Evolutionary conservation across 2,329 filamentous ascomycete genomes (phyloP).

Genomic region (Mollisia scopiformis): DNA sequence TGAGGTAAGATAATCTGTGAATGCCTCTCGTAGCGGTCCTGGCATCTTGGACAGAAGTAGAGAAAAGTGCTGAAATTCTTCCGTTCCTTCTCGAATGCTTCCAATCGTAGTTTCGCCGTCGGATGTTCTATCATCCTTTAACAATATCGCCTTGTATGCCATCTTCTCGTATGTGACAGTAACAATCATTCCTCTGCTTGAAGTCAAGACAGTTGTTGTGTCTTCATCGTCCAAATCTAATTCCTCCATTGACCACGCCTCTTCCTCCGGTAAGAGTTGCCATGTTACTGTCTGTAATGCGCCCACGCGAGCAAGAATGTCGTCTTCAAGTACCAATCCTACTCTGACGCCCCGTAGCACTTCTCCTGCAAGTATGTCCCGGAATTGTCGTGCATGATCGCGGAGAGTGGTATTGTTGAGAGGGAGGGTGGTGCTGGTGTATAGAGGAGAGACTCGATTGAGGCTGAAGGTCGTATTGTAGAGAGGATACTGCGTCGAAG

Average conservation of each 20-base stretch:
- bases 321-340: constrained; percentile 40
- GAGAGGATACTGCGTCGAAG: constrained; percentile 41
- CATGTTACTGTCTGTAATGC: constrained; percentile 46
- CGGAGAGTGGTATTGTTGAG: constrained; percentile 39
- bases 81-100: constrained; percentile 8
- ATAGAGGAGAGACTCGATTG: constrained; percentile 49
- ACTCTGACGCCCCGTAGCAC: constrained; percentile 48
- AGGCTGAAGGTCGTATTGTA: constrained; percentile 48
- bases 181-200: constrained; percentile 29
- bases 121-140: constrained; percentile 18
- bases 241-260: constrained; percentile 33
- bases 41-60: constrained; percentile 50
- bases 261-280: constrained; percentile 44
- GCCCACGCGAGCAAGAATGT: constrained; percentile 40
- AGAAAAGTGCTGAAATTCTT: constrained; percentile 45
- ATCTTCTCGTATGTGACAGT: constrained; percentile 35
- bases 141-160: constrained; percentile 32
- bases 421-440: constrained; percentile 39
- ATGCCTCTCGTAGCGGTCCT: constrained; percentile 42
- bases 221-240: constrained; percentile 20
- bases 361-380: constrained; percentile 48
- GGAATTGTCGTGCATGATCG: constrained; percentile 43
- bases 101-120: constrained; percentile 19
- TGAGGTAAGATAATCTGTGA: constrained; percentile 45
- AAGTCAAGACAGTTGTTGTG: constrained; percentile 18